A percentile compares a stretch with the other conserved stretches of the same genome.
Evolutionary conservation across 108 stramenopile species (phyloP).

Genomic region (Licmophora abbreviata): DNA sequence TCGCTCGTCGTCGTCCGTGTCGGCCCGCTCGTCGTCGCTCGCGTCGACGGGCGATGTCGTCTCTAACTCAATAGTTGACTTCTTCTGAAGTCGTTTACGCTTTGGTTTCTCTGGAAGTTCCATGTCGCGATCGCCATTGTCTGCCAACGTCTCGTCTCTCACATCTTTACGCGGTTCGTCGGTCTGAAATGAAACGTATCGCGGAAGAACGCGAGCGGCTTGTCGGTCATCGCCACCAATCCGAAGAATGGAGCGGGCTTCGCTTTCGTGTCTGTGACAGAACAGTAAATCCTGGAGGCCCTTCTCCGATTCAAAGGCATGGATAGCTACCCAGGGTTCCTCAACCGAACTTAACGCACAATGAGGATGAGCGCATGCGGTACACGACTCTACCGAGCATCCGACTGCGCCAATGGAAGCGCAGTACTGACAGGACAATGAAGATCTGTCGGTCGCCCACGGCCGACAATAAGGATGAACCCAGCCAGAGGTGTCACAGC

Average conservation of each 20-base stretch:
- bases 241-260: not conserved
- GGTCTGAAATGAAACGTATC: not conserved
- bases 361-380: constrained; percentile 1
- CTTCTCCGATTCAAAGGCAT: not conserved
- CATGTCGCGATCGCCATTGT: not conserved
- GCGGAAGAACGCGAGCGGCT: not conserved
- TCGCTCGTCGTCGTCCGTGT: no score
- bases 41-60: no score
- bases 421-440: constrained; percentile 1
- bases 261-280: not conserved
- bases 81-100: not conserved
- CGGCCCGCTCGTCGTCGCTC: no score
- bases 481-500: not conserved
- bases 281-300: not conserved
- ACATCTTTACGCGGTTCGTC: not conserved
- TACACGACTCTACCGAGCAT: not conserved
- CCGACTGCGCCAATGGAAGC: not conserved
- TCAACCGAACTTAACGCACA: not conserved
- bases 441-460: not conserved
- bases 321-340: not conserved
- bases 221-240: not conserved
- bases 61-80: not conserved
- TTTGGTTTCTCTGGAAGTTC: not conserved
- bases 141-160: not conserved
- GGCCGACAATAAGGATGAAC: constrained; percentile 4